Evolutionary conservation across 768 basidiomycete genomes (phyloP).

Genomic region (Trametes cinnabarina): DNA sequence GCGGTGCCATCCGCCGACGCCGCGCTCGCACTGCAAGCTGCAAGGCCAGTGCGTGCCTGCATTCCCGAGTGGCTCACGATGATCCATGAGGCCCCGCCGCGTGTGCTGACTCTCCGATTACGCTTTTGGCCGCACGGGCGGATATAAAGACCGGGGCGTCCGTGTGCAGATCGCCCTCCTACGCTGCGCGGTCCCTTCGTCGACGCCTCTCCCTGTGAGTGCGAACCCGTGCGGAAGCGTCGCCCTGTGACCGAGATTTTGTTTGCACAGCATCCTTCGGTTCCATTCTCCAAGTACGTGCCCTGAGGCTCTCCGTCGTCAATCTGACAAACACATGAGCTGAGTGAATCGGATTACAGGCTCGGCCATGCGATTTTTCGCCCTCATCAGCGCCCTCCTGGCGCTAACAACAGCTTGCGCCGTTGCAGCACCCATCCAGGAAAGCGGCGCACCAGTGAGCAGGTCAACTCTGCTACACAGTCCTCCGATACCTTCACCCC

Average conservation of each 20-base stretch:
- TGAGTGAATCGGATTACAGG: too few relatives aligned
- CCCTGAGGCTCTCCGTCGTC: not conserved
- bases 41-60: not conserved
- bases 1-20: not conserved
- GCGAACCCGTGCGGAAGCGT: not conserved
- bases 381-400: not conserved
- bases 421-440: not conserved
- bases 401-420: not conserved
- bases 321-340: too few relatives aligned
- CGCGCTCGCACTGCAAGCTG: not conserved
- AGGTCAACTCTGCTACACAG: not conserved
- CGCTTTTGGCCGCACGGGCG: not conserved
- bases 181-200: not conserved
- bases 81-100: not conserved
- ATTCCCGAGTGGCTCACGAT: constrained; percentile 8
- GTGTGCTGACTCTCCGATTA: not conserved
- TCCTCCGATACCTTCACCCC: not conserved
- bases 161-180: not conserved
- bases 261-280: too few relatives aligned
- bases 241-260: not conserved
- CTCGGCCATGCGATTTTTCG: not conserved
- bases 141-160: not conserved
- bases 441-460: not conserved
- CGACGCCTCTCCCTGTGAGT: not conserved
- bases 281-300: too few relatives aligned